Base-by-base conservation (phyloP, 1,139 yeast species). In the Tardiomyces digboiensis region DNA sequence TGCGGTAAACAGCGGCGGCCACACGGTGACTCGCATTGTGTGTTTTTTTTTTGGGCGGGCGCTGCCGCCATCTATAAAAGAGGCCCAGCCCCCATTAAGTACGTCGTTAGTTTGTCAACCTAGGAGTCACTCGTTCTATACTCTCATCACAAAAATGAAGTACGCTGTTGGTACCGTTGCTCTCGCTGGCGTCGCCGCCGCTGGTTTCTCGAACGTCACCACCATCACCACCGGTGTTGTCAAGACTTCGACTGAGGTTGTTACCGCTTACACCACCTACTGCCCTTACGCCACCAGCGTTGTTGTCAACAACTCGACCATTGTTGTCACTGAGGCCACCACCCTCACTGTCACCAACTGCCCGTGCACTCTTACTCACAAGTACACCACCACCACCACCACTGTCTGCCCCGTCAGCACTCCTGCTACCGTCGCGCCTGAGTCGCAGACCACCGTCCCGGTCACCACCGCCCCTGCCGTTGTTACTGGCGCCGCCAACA, bases 281-380 rank as follows among this genome's bases (percentile, higher is more conserved):
- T 68, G 72, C 63, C 69, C 72, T 42, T 56, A 52, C 45, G 56
- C 72, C 42, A 68, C 73, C 55, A 58, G 65, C 49, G 42, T 66
- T 46, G 57, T 60, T 40, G 62, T 61, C 56, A 59, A 59, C 54
- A 60, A 56, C 58, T 44, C 52, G 49, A 67, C 71, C 49, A 61
- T 59, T 59, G 61, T 68, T 44, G 71, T 66, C 51, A 59, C 72
- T 46, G 60, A 48, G 49, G 65, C 72, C 49, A 65, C 70, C 51
- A 67, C 72, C 47, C 51, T 68, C 48, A 69, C 73, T 52, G 55
- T 67, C 58, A 67, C 70, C 51, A 61, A 66, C 62, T 66, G 71
- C 62, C 69, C 71, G 39, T 81, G 87, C 70, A 75, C 83, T 53
- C 64, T 80, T 53, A 72, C 77, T 55, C 67, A 69, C 59, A 66